These are phyloP conservation scores for Fimicolochytrium jonesii DNA, from an alignment of 192 early-diverging fungal species.

Conservation along the genomic window DNA sequence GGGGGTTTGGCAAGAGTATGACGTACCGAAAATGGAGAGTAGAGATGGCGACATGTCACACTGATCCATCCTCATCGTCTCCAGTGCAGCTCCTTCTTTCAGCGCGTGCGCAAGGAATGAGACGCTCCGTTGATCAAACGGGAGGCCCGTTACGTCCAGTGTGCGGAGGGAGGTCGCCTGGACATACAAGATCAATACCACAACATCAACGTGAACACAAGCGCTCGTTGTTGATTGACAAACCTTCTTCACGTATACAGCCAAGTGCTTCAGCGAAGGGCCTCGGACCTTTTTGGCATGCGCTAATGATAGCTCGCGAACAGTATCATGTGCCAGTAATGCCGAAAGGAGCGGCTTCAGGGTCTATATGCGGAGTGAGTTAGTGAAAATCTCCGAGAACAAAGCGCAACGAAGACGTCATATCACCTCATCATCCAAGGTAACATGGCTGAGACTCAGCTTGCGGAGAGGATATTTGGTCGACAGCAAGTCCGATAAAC, in stretches of 20 bases:
- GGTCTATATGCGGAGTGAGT: no score
- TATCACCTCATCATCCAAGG: constrained; percentile 10
- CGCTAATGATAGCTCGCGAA: neutral
- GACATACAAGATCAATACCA: no score
- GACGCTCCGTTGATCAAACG: constrained; percentile 65
- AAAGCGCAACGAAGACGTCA: neutral
- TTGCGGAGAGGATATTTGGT: constrained; percentile 7
- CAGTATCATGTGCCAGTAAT: neutral
- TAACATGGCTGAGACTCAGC: neutral
- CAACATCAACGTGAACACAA: no score
- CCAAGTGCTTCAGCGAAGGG: neutral
- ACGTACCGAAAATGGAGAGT: constrained; percentile 41
- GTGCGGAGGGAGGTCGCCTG: neutral
- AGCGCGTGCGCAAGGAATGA: constrained; percentile 66
- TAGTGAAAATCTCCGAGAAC: neutral
- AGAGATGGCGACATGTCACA: constrained; percentile 43
- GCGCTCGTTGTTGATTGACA: neutral
- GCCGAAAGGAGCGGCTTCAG: constrained; percentile 5
- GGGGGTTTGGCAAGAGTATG: no score
- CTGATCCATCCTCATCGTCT: constrained; percentile 48
- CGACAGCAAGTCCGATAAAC: constrained; percentile 1
- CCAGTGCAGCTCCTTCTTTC: constrained; percentile 31
- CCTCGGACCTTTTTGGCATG: constrained; percentile 7
- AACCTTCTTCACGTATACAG: constrained; percentile 6
- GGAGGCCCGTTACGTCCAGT: constrained; percentile 65